Conservation (phyloP, 2,329 filamentous ascomycete genomes). For the Pyricularia sp. region DNA sequence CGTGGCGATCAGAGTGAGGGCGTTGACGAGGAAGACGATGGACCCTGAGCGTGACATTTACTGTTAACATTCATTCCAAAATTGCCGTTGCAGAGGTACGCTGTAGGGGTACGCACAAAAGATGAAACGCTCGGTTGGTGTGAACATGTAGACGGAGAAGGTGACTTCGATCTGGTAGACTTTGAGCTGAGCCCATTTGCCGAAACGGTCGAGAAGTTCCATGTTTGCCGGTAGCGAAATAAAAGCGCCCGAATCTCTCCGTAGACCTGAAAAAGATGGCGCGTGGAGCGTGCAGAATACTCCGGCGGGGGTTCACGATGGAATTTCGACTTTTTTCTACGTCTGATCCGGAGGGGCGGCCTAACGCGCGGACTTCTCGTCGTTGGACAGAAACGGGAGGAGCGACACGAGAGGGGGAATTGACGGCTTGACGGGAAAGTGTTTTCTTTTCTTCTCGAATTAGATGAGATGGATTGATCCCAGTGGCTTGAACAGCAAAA, state of each 20-base stretch:
- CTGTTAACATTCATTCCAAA: not conserved
- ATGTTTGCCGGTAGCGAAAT: constrained; percentile 22
- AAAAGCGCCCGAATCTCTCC: not conserved
- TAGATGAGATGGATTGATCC: not conserved
- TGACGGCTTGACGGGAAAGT: too few species aligned
- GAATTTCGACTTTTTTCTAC: not conserved
- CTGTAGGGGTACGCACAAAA: constrained; percentile 67
- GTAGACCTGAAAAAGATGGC: not conserved
- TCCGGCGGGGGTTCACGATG: too few species aligned
- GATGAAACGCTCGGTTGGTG: constrained; percentile 89
- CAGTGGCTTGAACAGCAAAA: not conserved
- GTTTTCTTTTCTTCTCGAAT: too few species aligned
- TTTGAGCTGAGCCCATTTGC: constrained; percentile 87
- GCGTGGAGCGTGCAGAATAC: not conserved
- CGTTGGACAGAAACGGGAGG: not conserved
- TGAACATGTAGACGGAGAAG: constrained; percentile 94
- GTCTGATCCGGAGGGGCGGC: not conserved
- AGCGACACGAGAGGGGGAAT: too few species aligned
- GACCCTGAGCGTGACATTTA: constrained; percentile 55
- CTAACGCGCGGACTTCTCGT: not conserved
- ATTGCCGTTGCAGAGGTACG: not conserved
- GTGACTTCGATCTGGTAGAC: constrained; percentile 98
- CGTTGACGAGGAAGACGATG: constrained; percentile 80
- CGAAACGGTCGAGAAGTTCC: constrained; percentile 43
- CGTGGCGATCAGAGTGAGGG: constrained; percentile 76